Conservation (phyloP, 257 asterid species). For the Primulina huaijiensis region DNA sequence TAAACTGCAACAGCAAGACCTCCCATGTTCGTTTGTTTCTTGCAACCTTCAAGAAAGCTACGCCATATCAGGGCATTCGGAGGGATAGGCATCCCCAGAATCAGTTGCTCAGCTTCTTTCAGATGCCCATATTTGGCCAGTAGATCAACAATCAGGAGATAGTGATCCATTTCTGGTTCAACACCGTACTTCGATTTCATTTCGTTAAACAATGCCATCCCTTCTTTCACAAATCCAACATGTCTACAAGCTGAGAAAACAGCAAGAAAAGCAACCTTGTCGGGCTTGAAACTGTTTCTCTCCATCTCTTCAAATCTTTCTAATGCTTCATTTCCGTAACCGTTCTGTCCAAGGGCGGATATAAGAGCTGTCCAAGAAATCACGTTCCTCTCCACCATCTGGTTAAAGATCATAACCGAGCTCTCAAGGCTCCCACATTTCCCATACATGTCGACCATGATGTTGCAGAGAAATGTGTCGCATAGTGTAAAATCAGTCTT, state of each 20-base stretch:
- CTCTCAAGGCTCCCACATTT: slow-evolving; percentile 68
- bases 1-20: slow-evolving; percentile 29
- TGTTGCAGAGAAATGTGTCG: slow-evolving; percentile 65
- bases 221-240: slow-evolving; percentile 65
- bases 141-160: slow-evolving; percentile 59
- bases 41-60: slow-evolving; percentile 74
- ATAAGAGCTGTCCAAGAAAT: slow-evolving; percentile 74
- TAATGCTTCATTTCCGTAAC: slow-evolving; percentile 61
- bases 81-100: slow-evolving; percentile 70
- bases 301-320: slow-evolving; percentile 60
- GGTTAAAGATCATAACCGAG: slow-evolving; percentile 54
- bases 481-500: slow-evolving; percentile 43
- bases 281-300: slow-evolving; percentile 48
- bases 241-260: slow-evolving; percentile 88
- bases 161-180: slow-evolving; percentile 79
- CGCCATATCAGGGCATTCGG: slow-evolving; percentile 81
- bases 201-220: slow-evolving; percentile 52
- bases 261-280: slow-evolving; percentile 57
- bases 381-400: slow-evolving; percentile 39
- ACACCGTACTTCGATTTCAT: slow-evolving; percentile 53
- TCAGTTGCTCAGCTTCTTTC: slow-evolving; percentile 66
- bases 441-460: slow-evolving; percentile 80
- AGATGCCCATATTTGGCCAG: slow-evolving; percentile 65
- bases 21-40: slow-evolving; percentile 36
- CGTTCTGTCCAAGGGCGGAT: slow-evolving; percentile 67